Conservation (phyloP, 1,284 basidiomycete species). For the Trametes polyzona region DNA sequence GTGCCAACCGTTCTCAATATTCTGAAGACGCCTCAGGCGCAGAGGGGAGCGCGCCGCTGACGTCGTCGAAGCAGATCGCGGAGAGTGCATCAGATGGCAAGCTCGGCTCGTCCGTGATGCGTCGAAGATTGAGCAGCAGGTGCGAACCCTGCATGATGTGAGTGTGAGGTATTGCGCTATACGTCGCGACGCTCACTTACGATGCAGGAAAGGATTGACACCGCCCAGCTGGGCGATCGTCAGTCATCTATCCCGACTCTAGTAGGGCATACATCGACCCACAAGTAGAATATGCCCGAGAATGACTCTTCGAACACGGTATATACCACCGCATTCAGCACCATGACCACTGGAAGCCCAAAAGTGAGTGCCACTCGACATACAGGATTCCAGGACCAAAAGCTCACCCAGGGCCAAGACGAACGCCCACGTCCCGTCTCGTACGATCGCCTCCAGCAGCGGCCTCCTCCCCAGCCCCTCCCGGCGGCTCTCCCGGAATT, state of each 20-base stretch:
- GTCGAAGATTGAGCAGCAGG: conserved; percentile 23
- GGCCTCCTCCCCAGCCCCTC: conserved; percentile 35
- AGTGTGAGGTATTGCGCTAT: no score
- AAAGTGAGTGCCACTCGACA: no score
- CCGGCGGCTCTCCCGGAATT: conserved; percentile 34
- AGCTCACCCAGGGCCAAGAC: conserved; percentile 30
- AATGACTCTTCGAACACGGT: conserved; percentile 11
- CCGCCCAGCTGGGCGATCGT: conserved; percentile 15
- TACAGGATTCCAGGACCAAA: no score
- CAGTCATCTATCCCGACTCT: background rate
- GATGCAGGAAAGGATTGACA: conserved; percentile 18
- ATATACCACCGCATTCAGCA: conserved; percentile 20
- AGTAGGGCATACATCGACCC: background rate
- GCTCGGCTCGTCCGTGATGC: background rate
- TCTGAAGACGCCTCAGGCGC: background rate
- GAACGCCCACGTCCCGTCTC: conserved; percentile 48
- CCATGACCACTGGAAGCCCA: conserved; percentile 14
- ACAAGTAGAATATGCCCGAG: conserved; percentile 17
- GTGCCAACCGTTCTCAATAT: background rate
- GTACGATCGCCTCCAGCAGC: conserved; percentile 37
- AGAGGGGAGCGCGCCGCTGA: background rate
- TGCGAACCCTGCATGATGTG: conserved; percentile 22
- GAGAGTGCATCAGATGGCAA: background rate
- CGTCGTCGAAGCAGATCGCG: background rate
- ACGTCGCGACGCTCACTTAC: conserved; percentile 9